These are phyloP conservation scores for Boletus pseudo-olivaceus DNA, from an alignment of 768 basidiomycete species.

Conservation along the genomic window DNA sequence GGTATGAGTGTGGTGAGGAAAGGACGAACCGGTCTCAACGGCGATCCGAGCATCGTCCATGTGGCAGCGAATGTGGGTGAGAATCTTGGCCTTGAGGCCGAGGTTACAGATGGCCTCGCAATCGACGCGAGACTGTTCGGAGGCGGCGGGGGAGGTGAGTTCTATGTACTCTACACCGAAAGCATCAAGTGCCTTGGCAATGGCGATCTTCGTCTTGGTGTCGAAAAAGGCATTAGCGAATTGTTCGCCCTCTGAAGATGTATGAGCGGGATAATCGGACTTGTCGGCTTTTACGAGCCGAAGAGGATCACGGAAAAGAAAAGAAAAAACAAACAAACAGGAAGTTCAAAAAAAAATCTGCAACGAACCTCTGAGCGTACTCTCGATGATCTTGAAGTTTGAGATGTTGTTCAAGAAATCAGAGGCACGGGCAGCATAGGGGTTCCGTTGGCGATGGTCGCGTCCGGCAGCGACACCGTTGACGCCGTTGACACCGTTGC, in stretches of 20 bases:
- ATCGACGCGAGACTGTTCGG: constrained; percentile 89
- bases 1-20: not conserved
- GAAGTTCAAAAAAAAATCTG: too few species aligned
- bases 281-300: constrained; percentile 4
- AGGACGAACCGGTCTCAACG: constrained; percentile 85
- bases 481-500: constrained; percentile 30
- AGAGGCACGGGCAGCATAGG: constrained; percentile 86
- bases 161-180: constrained; percentile 99
- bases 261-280: constrained; percentile 14
- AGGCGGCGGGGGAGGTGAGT: constrained; percentile 96
- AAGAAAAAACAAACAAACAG: not conserved
- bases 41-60: constrained; percentile 99
- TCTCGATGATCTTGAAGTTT: constrained; percentile 96
- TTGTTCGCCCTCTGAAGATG: constrained; percentile 84
- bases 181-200: constrained; percentile 95
- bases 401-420: constrained; percentile 92
- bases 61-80: constrained; percentile 98
- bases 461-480: constrained; percentile 36
- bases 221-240: constrained; percentile 99
- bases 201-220: constrained; percentile 99
- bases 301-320: not conserved
- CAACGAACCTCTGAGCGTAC: constrained; percentile 82
- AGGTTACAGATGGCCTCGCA: constrained; percentile 99
- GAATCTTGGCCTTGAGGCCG: constrained; percentile 91
- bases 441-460: constrained; percentile 53